phyloP scores from a whole-genome alignment of 257 asterid genomes.

The Eustoma russellianum region DNA sequence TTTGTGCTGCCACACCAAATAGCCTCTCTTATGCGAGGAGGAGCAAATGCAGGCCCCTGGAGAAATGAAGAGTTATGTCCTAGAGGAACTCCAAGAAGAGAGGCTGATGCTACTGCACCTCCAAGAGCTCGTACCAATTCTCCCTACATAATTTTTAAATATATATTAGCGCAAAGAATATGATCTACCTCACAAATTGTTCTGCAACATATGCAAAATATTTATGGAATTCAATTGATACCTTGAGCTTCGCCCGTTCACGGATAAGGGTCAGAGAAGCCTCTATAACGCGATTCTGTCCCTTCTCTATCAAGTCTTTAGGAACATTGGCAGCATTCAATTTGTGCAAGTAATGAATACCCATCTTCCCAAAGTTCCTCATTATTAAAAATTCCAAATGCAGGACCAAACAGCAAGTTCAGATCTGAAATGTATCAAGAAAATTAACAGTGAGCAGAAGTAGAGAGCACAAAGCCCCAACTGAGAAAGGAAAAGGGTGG shows the following conservation, averaged over 20 bases:
- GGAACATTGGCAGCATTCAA: conserved; percentile 70
- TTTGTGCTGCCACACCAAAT: conserved; percentile 99
- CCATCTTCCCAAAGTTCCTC: conserved; percentile 59
- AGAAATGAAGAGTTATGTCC: conserved; percentile 99
- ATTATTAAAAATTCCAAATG: conserved; percentile 28
- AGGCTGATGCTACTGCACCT: conserved; percentile 64
- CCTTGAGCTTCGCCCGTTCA: conserved; percentile 98
- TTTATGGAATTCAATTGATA: conserved; percentile 10
- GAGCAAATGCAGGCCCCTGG: conserved; percentile 99
- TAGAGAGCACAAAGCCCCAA: too few species aligned
- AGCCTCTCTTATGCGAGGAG: conserved; percentile 99
- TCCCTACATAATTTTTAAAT: conserved; percentile 43
- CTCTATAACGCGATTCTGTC: conserved; percentile 93
- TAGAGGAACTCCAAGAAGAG: conserved; percentile 95
- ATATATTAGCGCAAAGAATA: not conserved
- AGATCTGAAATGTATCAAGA: too few species aligned
- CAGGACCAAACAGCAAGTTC: not conserved
- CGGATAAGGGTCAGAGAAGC: conserved; percentile 96
- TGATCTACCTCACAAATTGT: not conserved
- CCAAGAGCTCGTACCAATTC: conserved; percentile 91
- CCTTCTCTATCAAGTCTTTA: conserved; percentile 74
- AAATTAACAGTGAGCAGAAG: too few species aligned
- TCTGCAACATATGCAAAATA: not conserved
- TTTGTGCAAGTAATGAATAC: conserved; percentile 76
- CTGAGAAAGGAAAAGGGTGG: too few species aligned